These are phyloP conservation scores for Babesia caballi DNA, from an alignment of 169 alveolate genomes.

Conservation along the genomic window DNA sequence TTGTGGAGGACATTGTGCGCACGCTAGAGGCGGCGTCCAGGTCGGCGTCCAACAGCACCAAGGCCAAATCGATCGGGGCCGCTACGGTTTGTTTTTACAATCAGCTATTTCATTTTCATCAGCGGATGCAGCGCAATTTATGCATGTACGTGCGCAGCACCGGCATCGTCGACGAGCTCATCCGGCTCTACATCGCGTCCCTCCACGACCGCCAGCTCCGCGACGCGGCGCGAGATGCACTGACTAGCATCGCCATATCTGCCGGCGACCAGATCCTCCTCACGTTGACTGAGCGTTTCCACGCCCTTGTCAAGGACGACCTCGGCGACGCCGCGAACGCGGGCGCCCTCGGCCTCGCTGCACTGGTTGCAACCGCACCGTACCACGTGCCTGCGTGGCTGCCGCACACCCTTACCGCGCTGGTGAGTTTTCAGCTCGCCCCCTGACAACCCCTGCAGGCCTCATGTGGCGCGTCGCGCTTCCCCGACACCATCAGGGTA, in stretches of 20 bases:
- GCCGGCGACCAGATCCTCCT: constrained; percentile 17
- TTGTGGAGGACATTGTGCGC: constrained; percentile 6
- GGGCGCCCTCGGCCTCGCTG: constrained; percentile 49
- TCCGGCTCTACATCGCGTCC: constrained; percentile 12
- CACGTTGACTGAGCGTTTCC: constrained; percentile 29
- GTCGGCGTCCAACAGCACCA: constrained; percentile 3
- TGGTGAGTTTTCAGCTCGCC: constrained; percentile 16
- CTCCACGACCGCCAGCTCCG: constrained; percentile 12
- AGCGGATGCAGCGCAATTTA: constrained; percentile 32
- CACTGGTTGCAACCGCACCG: constrained; percentile 48
- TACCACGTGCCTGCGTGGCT: constrained; percentile 61
- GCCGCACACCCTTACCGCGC: constrained; percentile 40
- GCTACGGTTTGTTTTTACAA: constrained; percentile 7
- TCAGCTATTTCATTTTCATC: neutral
- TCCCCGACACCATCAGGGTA: constrained; percentile 39
- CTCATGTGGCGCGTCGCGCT: constrained; percentile 43
- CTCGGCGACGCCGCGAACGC: neutral
- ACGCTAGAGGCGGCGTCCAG: constrained; percentile 5
- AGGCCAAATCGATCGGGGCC: constrained; percentile 1
- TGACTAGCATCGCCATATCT: constrained; percentile 20
- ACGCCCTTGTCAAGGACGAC: constrained; percentile 3
- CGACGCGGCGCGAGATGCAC: constrained; percentile 18
- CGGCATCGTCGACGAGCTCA: neutral
- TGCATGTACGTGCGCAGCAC: constrained; percentile 47
- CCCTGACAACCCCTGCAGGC: constrained; percentile 14